Percentiles rank a stretch among this genome's conserved stretches.
Evolutionary conservation across 441 rosid species (phyloP).

Genomic region (Euphorbia schlechtendalii): DNA sequence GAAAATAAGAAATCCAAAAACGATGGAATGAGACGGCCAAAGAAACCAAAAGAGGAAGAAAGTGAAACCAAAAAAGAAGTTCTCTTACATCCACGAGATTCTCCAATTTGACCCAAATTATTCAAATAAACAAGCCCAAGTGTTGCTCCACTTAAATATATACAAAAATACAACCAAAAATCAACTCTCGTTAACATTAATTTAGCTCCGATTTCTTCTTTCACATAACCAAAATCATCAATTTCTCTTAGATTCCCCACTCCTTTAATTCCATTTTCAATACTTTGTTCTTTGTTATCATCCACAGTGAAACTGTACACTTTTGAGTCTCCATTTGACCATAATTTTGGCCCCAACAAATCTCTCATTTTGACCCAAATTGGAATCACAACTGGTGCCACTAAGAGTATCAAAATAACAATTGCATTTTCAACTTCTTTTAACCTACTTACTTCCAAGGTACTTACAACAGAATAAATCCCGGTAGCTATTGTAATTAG

Average conservation of each 20-base stretch:
- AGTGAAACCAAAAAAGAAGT: slow-evolving; percentile 65
- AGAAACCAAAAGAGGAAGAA: slow-evolving; percentile 77
- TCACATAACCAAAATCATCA: slow-evolving; percentile 16
- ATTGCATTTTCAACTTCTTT: slow-evolving; percentile 32
- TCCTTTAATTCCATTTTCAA: slow-evolving; percentile 13
- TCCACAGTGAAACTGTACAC: slow-evolving; percentile 21
- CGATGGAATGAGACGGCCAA: slow-evolving; percentile 88
- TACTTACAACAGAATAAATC: slow-evolving; percentile 48
- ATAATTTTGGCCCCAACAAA: slow-evolving; percentile 6
- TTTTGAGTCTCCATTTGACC: slow-evolving; percentile 28
- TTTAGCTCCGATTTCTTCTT: slow-evolving; percentile 63
- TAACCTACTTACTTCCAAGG: slow-evolving; percentile 26
- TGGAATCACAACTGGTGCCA: slow-evolving; percentile 51
- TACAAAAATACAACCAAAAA: slow-evolving; percentile 68
- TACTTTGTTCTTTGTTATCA: slow-evolving; percentile 18
- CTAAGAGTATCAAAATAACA: slow-evolving; percentile 39
- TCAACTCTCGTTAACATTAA: slow-evolving; percentile 46
- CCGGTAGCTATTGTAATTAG: slow-evolving; percentile 58
- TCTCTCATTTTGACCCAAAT: slow-evolving; percentile 24
- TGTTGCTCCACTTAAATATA: slow-evolving; percentile 66
- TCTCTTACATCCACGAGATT: slow-evolving; percentile 53
- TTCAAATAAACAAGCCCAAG: slow-evolving; percentile 69
- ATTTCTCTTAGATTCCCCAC: neutral
- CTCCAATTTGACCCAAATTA: slow-evolving; percentile 84
- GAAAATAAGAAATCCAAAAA: slow-evolving; percentile 51